Evolutionary conservation across 2,329 filamentous ascomycete genomes (phyloP), one percentile per base, ranked within the genome.

Genomic region (Aspergillus amoenus): DNA sequence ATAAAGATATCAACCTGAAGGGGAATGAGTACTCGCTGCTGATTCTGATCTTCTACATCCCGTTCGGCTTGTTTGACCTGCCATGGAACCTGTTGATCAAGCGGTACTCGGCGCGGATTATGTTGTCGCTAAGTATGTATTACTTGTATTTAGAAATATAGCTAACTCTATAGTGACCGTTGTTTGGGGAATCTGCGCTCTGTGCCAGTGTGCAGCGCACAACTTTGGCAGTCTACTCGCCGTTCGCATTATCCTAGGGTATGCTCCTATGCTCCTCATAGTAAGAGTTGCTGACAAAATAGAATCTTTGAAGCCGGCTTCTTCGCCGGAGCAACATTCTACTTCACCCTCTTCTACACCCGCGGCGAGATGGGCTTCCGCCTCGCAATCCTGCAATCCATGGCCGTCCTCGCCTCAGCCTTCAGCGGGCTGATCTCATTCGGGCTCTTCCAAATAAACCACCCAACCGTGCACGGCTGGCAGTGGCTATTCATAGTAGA

Each of bases 301-400:
- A 62, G 60, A 22, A 65, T 70, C 2, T 72, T 66, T 21, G 83
- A 85, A 67, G 82, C 81, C 0, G 82, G 80, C 0, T 84, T 84
- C 69, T 83, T 82, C 57, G 78, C 81, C 4, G 76, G 80, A 0
- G 78, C 80, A 13, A 81, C 84, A 3, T 84, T 82, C 67, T 85
- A 81, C 60, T 66, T 81, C 7, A 79, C 82, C 0, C 73, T 82
- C 0, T 84, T 84, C 43, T 80, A 71, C 55, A 68, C 63, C 0
- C 64, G 69, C 2, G 65, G 64, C 11, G 74, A 78, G 57, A 75
- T 79, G 61, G 76, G 73, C 0, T 77, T 79, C 48, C 73, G 77
- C 11, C 73, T 76, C 3, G 77, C 75, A 3, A 73, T 77, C n/a
- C 77, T 79, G 64, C 79, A 79, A 43, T 75, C 72, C 0, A 75